Evolutionary conservation across 257 asterid species (phyloP), one percentile per base, ranked within the genome.

Genomic region (Hygrophila difformis): DNA sequence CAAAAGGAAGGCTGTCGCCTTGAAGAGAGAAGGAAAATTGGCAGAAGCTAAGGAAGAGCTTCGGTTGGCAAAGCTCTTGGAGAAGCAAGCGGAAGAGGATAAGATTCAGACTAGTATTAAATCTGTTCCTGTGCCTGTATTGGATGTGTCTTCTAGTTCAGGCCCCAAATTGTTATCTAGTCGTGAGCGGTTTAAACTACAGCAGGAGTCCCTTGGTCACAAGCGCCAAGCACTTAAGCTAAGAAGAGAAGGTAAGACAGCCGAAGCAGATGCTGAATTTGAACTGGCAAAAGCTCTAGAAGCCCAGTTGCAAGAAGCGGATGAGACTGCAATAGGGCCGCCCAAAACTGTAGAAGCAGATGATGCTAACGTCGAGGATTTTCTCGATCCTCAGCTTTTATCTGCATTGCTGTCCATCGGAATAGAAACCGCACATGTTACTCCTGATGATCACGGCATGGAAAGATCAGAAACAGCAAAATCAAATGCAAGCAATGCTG

Each of bases 41-140:
- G 72, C 70, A 6, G 96, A 82, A 68, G 98, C 98, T n/a, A 91
- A 86, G 70, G 96, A 86, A 68, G 98, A 86, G 65, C 82, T 91
- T 53, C 62, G 87, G 24, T 76, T 73, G 64, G 96, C 98, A 47
- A 91, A 82, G 73, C 76, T 76, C 53, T 53, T 91, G 58, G 99
- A 80, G 63, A 89, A 85, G 69, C 69, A 35, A 5, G 8, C 34
- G 56, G 83, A 26, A 77, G 57, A 70, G 51, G 18, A 44, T 62
- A 5, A 35, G 31, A 8, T 26, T 26, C 31, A 26, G 31, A 26
- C 4, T 8, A n/a, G 53, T 56, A 48, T 67, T 16, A 66, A 57
- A 40, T 51, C 79, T 6, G 46, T 51, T 42, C 68, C 70, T 49
- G 39, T 62, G 5, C 54, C 75, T 4, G 49, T 52, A 40, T 60